Percentiles rank a stretch among this genome's conserved stretches.
These are phyloP conservation scores for Ophiostoma angusticollis DNA, from an alignment of 2,329 filamentous ascomycete species.

Conservation along the genomic window DNA sequence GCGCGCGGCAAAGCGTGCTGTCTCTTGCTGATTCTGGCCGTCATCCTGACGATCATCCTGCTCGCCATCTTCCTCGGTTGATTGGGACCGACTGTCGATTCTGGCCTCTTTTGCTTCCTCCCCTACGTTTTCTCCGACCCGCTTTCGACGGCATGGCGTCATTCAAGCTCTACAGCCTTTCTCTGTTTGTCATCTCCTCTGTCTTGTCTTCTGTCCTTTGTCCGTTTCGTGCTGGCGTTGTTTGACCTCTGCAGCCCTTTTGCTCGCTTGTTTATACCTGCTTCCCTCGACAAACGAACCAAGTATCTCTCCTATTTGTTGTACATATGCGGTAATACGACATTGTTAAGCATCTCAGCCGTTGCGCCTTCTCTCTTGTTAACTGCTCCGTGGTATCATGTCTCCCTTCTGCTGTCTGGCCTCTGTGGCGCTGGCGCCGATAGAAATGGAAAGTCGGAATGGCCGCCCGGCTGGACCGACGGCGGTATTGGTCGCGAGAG, in stretches of 20 bases:
- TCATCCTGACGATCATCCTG: conserved; percentile 82
- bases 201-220: not conserved
- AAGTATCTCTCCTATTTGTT: conserved; percentile 1
- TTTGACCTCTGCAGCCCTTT: not conserved
- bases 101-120: not conserved
- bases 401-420: not conserved
- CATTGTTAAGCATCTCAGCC: no score
- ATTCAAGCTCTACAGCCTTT: not conserved
- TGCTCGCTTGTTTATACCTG: not conserved
- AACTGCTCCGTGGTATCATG: no score
- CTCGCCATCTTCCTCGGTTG: conserved; percentile 72
- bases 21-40: conserved; percentile 71
- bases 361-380: no score
- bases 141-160: not conserved
- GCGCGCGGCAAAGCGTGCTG: conserved; percentile 92
- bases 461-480: conserved; percentile 13
- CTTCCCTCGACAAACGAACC: not conserved
- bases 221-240: not conserved
- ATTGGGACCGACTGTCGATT: conserved; percentile 14
- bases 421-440: not conserved
- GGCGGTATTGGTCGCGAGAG: conserved; percentile 17
- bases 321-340: no score
- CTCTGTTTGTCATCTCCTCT: not conserved
- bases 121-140: not conserved
- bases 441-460: conserved; percentile 11